Evolutionary conservation across 2,329 filamentous ascomycete species (phyloP).

Genomic region (Fusarium tuaranense): DNA sequence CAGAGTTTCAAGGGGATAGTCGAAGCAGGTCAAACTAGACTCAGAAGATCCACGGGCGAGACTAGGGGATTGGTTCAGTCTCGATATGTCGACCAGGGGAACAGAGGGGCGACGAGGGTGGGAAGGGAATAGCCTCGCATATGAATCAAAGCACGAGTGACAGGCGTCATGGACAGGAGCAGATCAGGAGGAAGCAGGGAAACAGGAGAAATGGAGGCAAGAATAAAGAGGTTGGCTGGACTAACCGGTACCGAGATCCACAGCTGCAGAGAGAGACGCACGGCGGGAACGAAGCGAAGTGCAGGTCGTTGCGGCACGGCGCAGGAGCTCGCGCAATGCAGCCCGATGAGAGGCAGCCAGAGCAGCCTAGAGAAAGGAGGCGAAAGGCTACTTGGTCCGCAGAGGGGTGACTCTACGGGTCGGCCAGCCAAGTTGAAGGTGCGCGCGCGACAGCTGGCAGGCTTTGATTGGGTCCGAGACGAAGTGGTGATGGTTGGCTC

Average conservation of each 20-base stretch:
- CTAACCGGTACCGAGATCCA: slow-evolving; percentile 43
- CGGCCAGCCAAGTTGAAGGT: slow-evolving; percentile 40
- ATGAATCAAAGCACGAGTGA: slow-evolving; percentile 45
- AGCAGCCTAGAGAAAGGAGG: slow-evolving; percentile 23
- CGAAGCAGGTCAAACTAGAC: slow-evolving; percentile 28
- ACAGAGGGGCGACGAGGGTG: slow-evolving; percentile 28
- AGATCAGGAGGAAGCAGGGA: slow-evolving; percentile 39
- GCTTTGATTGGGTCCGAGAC: slow-evolving; percentile 49
- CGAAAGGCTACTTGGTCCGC: slow-evolving; percentile 27
- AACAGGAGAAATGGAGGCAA: slow-evolving; percentile 37
- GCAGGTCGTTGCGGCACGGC: slow-evolving; percentile 34
- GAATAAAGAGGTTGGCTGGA: slow-evolving; percentile 41
- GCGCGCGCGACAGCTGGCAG: slow-evolving; percentile 50
- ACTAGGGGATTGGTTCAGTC: slow-evolving; percentile 39
- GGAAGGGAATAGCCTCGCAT: slow-evolving; percentile 43
- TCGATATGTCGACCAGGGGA: slow-evolving; percentile 35
- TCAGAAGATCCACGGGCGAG: slow-evolving; percentile 30
- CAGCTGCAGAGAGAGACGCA: slow-evolving; percentile 39
- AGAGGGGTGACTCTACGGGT: slow-evolving; percentile 34
- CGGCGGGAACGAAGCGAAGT: slow-evolving; percentile 38
- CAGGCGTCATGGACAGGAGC: slow-evolving; percentile 34
- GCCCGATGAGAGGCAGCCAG: slow-evolving; percentile 43
- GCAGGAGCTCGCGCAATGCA: slow-evolving; percentile 43
- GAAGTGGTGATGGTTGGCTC: slow-evolving; percentile 39
- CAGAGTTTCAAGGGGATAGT: slow-evolving; percentile 15